Evolutionary conservation across 352 stramenopile genomes (phyloP).

Genomic region (Pythium aquatile): DNA sequence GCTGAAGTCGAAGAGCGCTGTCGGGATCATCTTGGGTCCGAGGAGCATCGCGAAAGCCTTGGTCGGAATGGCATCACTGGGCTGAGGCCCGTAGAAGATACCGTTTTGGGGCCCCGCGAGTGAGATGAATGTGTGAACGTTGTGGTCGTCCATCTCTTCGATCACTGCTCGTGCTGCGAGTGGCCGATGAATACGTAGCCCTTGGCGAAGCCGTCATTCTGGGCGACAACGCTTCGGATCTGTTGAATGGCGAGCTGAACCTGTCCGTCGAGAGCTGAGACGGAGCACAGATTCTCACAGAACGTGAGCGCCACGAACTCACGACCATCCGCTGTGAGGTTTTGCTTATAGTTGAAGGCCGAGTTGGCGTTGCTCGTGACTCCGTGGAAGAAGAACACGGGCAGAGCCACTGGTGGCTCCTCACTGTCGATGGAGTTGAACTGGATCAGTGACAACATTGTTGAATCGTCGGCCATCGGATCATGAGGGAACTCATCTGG

Average conservation of each 20-base stretch:
- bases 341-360: conserved; percentile 33
- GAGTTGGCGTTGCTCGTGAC: conserved; percentile 32
- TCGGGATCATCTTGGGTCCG: conserved; percentile 8
- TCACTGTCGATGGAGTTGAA: neutral
- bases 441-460: neutral
- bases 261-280: conserved; percentile 30
- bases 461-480: neutral
- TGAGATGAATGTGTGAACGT: conserved; percentile 40
- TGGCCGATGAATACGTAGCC: conserved; percentile 55
- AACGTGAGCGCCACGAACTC: conserved; percentile 41
- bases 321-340: conserved; percentile 32
- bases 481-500: neutral
- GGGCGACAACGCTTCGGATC: conserved; percentile 73
- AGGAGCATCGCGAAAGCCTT: neutral
- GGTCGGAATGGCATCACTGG: conserved; percentile 17
- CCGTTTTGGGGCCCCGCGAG: conserved; percentile 48
- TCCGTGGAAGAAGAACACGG: conserved; percentile 53
- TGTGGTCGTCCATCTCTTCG: conserved; percentile 58
- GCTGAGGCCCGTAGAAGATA: conserved; percentile 46
- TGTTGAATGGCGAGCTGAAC: conserved; percentile 75
- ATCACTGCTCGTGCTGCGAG: conserved; percentile 45
- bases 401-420: conserved; percentile 16
- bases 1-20: conserved; percentile 27
- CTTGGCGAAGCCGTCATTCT: conserved; percentile 30
- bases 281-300: conserved; percentile 36